phyloP scores from a whole-genome alignment of 2,329 filamentous ascomycete genomes.

The Cercospora berteroae region DNA sequence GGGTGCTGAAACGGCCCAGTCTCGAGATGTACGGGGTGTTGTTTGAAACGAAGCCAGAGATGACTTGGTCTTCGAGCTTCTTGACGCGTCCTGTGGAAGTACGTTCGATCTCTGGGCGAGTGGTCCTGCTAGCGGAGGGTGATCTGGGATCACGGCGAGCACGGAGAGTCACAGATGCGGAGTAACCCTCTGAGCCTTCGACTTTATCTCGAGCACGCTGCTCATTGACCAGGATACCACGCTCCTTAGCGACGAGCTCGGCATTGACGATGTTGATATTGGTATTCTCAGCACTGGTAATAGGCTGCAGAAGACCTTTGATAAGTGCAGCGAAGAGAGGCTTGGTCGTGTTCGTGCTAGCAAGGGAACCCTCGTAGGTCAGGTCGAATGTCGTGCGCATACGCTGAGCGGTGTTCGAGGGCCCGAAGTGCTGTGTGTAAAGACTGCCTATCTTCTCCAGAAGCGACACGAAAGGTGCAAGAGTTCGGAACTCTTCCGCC shows the following conservation, averaged over 20 bases:
- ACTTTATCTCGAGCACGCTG: slow-evolving; percentile 60
- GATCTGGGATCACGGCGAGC: slow-evolving; percentile 44
- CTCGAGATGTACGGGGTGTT: slow-evolving; percentile 67
- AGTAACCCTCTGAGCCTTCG: slow-evolving; percentile 62
- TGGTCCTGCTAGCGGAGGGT: slow-evolving; percentile 30
- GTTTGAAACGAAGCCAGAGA: slow-evolving; percentile 66
- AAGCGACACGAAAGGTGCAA: slow-evolving; percentile 73
- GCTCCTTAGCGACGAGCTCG: slow-evolving; percentile 69
- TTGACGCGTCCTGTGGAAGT: slow-evolving; percentile 20
- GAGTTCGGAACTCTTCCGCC: slow-evolving; percentile 73
- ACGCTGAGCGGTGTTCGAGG: slow-evolving; percentile 35
- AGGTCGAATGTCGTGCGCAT: slow-evolving; percentile 71
- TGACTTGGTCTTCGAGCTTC: slow-evolving; percentile 51
- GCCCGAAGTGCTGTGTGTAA: slow-evolving; percentile 72
- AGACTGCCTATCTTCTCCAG: slow-evolving; percentile 76
- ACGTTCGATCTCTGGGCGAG: neutral
- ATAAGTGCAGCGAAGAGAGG: slow-evolving; percentile 76
- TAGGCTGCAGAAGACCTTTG: slow-evolving; percentile 69
- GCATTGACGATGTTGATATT: slow-evolving; percentile 85
- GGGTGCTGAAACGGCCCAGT: slow-evolving; percentile 69
- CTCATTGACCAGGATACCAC: slow-evolving; percentile 75
- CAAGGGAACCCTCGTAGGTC: slow-evolving; percentile 72
- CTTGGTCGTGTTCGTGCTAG: slow-evolving; percentile 69
- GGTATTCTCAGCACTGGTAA: slow-evolving; percentile 63
- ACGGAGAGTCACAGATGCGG: slow-evolving; percentile 68